Base-by-base conservation (phyloP, 2,329 filamentous ascomycete genomes). In the Sporothrix schenckii region DNA sequence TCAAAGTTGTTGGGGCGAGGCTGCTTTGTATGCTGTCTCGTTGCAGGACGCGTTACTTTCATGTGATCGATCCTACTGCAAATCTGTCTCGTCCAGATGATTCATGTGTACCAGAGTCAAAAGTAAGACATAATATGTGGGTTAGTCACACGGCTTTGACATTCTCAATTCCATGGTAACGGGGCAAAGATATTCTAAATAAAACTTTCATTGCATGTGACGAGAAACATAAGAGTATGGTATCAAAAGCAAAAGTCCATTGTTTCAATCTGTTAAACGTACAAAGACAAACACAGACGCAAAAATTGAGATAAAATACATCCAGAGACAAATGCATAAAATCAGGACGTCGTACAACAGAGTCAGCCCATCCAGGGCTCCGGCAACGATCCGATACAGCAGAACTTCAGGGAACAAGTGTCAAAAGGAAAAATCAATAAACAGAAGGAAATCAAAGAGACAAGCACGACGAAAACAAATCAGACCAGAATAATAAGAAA, bases 381-480 rank as follows among this genome's bases (percentile, higher is more conserved):
- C 39, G 58, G 58, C 39, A 47, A 63, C 58, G n/a, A 27, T 47
- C 58, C 58, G 56, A 63, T 39, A 16, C 58, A 39, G 30, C 54
- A n/a, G 7, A 1, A n/a, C 19, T 3, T n/a, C 44, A 16, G 6
- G 13, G 14, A 66, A 52, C 34, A 34, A 5, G 10, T 7, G 24
- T 24, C 21, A 39, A 21, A n/a, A n/a, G 34, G 9, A 4, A 52
- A 16, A 39, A 30, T 21, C 34, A 30, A 49, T 30, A 30, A 63
- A 30, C 13, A 19, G 44, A 2, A 39, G 61, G 47, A 21, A 53
- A 39, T 5, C 4, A 63, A 60, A 13, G 6, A 47, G 11, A 68
- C 34, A 24, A 58, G 11, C 11, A 44, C 41, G 10, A 13, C 41
- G 41, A 34, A 49, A 66, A 27, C 24, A 27, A 54, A 68, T 47